phyloP scores from a whole-genome alignment of 2,329 filamentous ascomycete genomes.

The Ceratocystis variospora region DNA sequence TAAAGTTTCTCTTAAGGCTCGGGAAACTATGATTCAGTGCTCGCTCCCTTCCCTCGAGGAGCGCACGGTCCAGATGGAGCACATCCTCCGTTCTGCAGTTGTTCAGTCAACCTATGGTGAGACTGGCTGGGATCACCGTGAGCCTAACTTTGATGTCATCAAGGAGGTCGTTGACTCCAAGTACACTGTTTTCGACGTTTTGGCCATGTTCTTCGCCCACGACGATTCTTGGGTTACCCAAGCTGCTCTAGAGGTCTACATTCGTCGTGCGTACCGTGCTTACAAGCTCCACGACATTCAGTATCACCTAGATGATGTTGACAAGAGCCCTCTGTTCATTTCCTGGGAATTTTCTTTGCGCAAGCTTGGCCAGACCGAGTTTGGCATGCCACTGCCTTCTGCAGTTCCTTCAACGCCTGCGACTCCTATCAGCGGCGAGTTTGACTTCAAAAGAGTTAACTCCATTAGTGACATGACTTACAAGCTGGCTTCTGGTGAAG shows the following conservation, averaged over 20 bases:
- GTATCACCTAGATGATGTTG: constrained; percentile 73
- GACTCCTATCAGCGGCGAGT: constrained; percentile 48
- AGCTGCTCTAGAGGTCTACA: constrained; percentile 88
- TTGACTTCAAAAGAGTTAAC: constrained; percentile 65
- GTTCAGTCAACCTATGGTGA: constrained; percentile 96
- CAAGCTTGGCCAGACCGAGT: constrained; percentile 85
- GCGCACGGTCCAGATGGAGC: constrained; percentile 91
- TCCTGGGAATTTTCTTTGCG: constrained; percentile 94
- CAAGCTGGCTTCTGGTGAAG: constrained; percentile 45
- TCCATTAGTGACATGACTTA: constrained; percentile 97
- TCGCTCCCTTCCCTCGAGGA: constrained; percentile 92
- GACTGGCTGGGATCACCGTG: constrained; percentile 89
- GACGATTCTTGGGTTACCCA: constrained; percentile 87
- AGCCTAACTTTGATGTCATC: constrained; percentile 78
- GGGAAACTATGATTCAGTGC: constrained; percentile 94
- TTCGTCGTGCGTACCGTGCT: constrained; percentile 90
- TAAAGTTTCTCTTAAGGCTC: constrained; percentile 93
- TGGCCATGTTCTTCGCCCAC: constrained; percentile 90
- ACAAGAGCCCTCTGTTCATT: constrained; percentile 53
- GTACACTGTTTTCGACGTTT: constrained; percentile 93
- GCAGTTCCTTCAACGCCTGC: constrained; percentile 73
- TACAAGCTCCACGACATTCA: constrained; percentile 82
- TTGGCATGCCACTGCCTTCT: constrained; percentile 66
- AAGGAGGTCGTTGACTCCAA: constrained; percentile 98
- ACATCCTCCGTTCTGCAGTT: constrained; percentile 89